Percentiles rank a stretch among this genome's conserved stretches.
Conservation (phyloP, 2,329 filamentous ascomycete genomes). For the Trichoderma koningii region DNA sequence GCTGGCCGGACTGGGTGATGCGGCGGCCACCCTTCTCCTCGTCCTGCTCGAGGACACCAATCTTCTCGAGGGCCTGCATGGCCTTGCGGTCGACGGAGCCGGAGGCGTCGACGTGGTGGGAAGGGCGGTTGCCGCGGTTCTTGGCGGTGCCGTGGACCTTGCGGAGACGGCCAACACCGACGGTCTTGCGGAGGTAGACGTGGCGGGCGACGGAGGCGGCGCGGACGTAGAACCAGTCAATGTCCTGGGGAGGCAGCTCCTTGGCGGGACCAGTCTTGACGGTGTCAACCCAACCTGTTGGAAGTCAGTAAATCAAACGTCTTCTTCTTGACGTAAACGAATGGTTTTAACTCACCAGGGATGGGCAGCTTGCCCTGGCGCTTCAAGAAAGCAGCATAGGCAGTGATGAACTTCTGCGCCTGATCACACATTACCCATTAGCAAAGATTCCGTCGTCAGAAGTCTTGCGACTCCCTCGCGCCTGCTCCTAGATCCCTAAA, state of each 20-base stretch:
- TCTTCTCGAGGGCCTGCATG: conserved; percentile 98
- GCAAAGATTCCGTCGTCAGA: conserved; percentile 72
- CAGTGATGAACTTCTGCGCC: conserved; percentile 86
- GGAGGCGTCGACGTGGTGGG: conserved; percentile 92
- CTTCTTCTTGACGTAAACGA: neutral
- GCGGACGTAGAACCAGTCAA: conserved; percentile 94
- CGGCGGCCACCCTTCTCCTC: conserved; percentile 98
- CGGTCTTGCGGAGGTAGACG: conserved; percentile 99
- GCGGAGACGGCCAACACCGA: conserved; percentile 95
- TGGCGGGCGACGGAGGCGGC: conserved; percentile 94
- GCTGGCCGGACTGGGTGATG: conserved; percentile 97
- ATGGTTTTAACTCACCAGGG: conserved; percentile 64
- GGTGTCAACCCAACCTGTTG: conserved; percentile 92
- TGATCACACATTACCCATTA: conserved; percentile 60
- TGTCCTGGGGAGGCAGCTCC: conserved; percentile 96
- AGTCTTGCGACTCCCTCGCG: conserved; percentile 72
- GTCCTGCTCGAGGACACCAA: conserved; percentile 94
- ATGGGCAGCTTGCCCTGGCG: conserved; percentile 90
- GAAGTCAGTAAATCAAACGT: neutral
- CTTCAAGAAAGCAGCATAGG: conserved; percentile 89
- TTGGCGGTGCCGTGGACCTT: conserved; percentile 95
- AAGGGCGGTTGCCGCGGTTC: conserved; percentile 92
- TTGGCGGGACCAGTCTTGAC: conserved; percentile 97
- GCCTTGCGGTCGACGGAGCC: conserved; percentile 97
- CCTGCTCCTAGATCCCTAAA: conserved; percentile 58